phyloP scores from a whole-genome alignment of 2,329 filamentous ascomycete genomes.

The Aspergillus hiratsukae region DNA sequence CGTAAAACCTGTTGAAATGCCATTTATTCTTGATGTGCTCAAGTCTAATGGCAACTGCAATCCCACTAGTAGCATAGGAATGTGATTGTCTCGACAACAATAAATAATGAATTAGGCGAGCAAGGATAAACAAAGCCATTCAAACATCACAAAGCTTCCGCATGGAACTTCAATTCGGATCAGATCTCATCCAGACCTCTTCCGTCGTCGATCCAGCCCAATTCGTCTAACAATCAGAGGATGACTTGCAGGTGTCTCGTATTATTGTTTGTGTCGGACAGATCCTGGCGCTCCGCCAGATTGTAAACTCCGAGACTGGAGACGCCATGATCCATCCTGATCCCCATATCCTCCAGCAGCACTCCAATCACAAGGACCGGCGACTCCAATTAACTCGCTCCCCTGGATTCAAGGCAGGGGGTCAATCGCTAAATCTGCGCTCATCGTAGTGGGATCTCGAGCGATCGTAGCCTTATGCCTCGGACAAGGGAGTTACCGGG shows the following conservation, averaged over 20 bases:
- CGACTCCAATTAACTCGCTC: neutral
- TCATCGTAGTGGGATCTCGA: neutral
- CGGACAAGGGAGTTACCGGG: constrained; percentile 18
- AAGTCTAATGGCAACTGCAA: neutral
- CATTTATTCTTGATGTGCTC: neutral
- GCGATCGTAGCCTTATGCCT: neutral
- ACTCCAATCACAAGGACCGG: neutral
- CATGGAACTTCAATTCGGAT: neutral
- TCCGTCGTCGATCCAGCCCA: neutral
- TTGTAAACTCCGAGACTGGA: neutral
- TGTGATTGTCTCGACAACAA: neutral
- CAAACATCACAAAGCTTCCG: neutral
- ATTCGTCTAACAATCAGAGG: neutral
- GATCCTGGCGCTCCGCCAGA: neutral
- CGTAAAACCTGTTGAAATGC: neutral
- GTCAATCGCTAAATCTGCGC: neutral
- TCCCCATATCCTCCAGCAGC: neutral
- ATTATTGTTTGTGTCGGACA: neutral
- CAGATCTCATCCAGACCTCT: neutral
- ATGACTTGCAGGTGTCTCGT: neutral
- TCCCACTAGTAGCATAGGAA: neutral
- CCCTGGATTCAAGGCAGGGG: neutral
- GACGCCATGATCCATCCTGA: neutral
- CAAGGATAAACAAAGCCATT: neutral
- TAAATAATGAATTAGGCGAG: neutral